phyloP scores from a whole-genome alignment of 352 stramenopile species.

The Thalassiosira hispida region DNA sequence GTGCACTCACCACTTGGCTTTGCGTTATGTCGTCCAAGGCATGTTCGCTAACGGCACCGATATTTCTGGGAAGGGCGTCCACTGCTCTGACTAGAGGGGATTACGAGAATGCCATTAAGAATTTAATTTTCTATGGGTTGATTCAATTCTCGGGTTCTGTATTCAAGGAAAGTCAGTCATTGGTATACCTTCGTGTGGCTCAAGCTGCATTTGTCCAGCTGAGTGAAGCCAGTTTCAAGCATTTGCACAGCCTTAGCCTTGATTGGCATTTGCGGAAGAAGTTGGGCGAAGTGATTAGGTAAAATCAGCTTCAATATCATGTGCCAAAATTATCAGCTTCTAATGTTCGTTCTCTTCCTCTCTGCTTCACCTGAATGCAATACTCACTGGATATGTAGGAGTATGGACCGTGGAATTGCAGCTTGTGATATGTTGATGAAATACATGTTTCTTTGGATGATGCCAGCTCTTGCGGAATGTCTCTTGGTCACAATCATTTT shows the following conservation, averaged over 20 bases:
- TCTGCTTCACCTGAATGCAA: no score
- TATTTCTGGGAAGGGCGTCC: conserved; percentile 93
- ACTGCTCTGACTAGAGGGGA: conserved; percentile 88
- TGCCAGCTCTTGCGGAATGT: conserved; percentile 93
- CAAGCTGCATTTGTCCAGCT: conserved; percentile 98
- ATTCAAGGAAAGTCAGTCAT: conserved; percentile 94
- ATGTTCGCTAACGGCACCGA: conserved; percentile 90
- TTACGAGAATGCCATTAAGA: conserved; percentile 76
- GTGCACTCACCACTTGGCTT: conserved; percentile 91
- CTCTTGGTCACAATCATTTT: conserved; percentile 90
- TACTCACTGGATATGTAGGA: no score
- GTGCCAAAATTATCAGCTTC: no score
- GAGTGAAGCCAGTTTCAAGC: conserved; percentile 93
- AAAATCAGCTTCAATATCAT: no score
- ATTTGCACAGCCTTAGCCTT: conserved; percentile 95
- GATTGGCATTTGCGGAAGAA: conserved; percentile 99
- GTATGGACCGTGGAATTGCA: conserved; percentile 79
- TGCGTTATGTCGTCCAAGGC: conserved; percentile 92
- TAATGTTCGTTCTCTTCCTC: no score
- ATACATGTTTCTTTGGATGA: conserved; percentile 96
- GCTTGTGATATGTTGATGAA: conserved; percentile 91
- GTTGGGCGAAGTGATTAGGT: conserved; percentile 94
- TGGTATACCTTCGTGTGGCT: conserved; percentile 94
- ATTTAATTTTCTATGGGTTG: conserved; percentile 86
- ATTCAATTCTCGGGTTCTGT: conserved; percentile 89